A percentile compares a stretch with the other conserved stretches of the same genome.
Evolutionary conservation across 1,284 basidiomycete genomes (phyloP).

Genomic region (Termitomyces sp.): DNA sequence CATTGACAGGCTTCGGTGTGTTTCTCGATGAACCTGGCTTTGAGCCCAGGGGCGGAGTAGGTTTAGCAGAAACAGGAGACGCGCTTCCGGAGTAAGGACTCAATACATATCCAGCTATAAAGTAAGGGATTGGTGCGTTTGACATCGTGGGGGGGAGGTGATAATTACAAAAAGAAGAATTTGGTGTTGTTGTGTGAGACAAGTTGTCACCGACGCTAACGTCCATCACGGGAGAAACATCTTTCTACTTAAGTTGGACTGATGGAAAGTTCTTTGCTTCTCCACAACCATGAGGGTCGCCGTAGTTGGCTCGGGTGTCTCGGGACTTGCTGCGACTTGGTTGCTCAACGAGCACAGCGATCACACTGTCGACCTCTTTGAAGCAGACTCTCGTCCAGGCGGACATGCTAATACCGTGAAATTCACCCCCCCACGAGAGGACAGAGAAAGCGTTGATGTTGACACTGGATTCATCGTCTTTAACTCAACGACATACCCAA

Average conservation of each 20-base stretch:
- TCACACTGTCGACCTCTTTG: constrained; percentile 78
- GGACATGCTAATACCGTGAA: constrained; percentile 78
- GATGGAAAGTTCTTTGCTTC: neutral
- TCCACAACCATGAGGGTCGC: constrained; percentile 57
- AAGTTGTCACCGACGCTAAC: neutral
- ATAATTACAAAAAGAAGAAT: neutral
- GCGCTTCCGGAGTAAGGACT: constrained; percentile 11
- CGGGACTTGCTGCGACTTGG: constrained; percentile 75
- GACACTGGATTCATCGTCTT: constrained; percentile 74
- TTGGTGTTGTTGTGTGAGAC: neutral
- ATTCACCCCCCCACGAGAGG: constrained; percentile 41
- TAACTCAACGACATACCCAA: constrained; percentile 78
- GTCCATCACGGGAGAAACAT: neutral
- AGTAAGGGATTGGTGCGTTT: neutral
- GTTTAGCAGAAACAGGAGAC: constrained; percentile 11
- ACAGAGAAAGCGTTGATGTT: constrained; percentile 44
- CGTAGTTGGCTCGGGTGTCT: constrained; percentile 76
- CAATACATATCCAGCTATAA: neutral
- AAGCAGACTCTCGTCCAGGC: constrained; percentile 63
- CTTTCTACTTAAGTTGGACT: neutral
- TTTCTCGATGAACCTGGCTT: constrained; percentile 13
- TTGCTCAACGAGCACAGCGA: constrained; percentile 74
- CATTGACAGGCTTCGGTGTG: constrained; percentile 20
- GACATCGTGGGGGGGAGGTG: neutral
- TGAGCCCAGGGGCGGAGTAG: constrained; percentile 11